Evolutionary conservation across 495 filamentous ascomycete species (phyloP), one percentile per base, ranked within the genome.

Genomic region (Penicillium subrubescens): DNA sequence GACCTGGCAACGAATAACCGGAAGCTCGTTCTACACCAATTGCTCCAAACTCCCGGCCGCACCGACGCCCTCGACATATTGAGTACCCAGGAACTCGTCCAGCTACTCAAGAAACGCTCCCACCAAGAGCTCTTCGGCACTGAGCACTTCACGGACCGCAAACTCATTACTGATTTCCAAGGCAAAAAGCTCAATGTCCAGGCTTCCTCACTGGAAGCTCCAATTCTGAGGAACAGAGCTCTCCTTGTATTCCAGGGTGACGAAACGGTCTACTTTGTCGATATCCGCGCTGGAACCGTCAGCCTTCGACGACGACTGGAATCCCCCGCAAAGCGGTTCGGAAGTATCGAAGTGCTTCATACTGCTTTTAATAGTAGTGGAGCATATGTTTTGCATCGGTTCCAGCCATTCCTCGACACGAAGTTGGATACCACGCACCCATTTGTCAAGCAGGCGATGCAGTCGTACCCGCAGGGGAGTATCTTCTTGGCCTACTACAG

Each of bases 1-100:
- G 91, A 92, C 81, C 82, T 96, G 67, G 93, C 94, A 59, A 91
- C 91, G 17, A 91, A 86, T 71, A 96, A 90, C 41, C 73, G 77
- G 12, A 69, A 77, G 48, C 66, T 76, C 4, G 64, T 81, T 15
- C 14, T 77, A 5, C 65, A 73, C 50, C 80, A 79, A 48, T 60
- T 82, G n/a, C 31, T 52, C 34, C 61, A 71, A n/a, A 77, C 71
- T 2, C 79, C 79, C 7, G 79, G 80, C 0, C 21, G 53, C 5
- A 56, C 50, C 12, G 27, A 62, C 4, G 67, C 65, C 34, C 17
- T 67, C 19, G 61, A 70, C 2, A 55, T 51, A 44, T 33, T 70
- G 7, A 29, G 59, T 11, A 73, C 73, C 23, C 67, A 64, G 11
- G 48, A 67, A 6, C 67, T 82, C 0, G 78, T 80, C 48, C 27